A percentile compares a stretch with the other conserved stretches of the same genome.
phyloP scores from a whole-genome alignment of 2,329 filamentous ascomycete genomes.

The Aureobasidium sp. region DNA sequence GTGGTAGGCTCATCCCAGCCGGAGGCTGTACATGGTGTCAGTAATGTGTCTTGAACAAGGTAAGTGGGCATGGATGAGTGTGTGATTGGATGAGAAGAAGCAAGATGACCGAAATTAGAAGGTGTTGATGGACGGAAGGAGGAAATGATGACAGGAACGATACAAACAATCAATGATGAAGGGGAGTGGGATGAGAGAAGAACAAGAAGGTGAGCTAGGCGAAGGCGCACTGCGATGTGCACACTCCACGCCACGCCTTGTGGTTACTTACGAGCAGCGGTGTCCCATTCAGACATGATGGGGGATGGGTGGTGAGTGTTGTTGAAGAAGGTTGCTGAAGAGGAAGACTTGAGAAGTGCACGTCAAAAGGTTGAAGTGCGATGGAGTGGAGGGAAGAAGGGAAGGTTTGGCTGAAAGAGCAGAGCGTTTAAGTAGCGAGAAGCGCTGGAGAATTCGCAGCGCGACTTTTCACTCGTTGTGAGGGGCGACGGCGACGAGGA shows the following conservation, averaged over 20 bases:
- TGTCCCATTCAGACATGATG: constrained; percentile 1
- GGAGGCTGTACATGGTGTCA: constrained; percentile 3
- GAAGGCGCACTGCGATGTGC: background rate
- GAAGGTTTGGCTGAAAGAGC: background rate
- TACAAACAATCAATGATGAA: background rate
- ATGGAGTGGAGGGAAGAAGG: background rate
- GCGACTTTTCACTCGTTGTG: background rate
- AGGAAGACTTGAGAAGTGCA: background rate
- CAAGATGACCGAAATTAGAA: background rate
- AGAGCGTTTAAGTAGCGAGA: background rate
- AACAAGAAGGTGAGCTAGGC: background rate
- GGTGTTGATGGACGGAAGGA: background rate
- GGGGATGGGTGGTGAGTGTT: background rate
- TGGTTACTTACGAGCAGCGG: background rate
- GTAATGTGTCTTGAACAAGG: background rate
- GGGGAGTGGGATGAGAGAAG: background rate
- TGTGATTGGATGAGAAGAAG: background rate
- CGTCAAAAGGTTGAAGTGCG: background rate
- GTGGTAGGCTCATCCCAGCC: background rate
- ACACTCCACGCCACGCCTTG: background rate
- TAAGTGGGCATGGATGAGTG: background rate
- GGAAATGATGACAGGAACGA: background rate
- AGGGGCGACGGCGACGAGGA: background rate
- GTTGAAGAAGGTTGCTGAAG: background rate
- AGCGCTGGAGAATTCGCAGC: background rate